These are phyloP conservation scores for Saraca asoca DNA, from an alignment of 331 rosid species.

Conservation along the genomic window DNA sequence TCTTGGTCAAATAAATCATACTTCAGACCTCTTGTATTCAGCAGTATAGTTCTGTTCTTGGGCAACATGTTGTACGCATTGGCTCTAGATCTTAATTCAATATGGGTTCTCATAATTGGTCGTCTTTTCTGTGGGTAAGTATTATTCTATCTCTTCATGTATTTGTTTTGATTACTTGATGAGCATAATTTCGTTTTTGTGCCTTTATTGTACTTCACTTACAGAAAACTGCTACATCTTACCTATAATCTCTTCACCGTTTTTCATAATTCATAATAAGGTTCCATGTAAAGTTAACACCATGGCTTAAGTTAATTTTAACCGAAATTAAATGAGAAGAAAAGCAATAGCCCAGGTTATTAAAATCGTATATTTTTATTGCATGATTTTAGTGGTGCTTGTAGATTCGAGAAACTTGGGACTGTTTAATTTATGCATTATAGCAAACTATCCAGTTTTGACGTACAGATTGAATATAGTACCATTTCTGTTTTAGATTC, in stretches of 20 bases:
- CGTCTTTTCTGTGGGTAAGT: conserved; percentile 95
- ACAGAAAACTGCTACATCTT: no score
- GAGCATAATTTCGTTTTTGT: neutral
- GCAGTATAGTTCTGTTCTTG: conserved; percentile 73
- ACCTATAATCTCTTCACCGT: no score
- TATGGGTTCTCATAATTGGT: conserved; percentile 84
- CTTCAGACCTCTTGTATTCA: conserved; percentile 91
- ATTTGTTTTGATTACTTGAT: conserved; percentile 13
- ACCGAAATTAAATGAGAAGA: no score
- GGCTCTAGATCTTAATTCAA: conserved; percentile 78
- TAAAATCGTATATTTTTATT: no score
- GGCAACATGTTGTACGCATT: conserved; percentile 80
- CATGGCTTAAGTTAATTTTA: no score
- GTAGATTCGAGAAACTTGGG: neutral
- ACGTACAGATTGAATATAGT: no score
- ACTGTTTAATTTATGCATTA: neutral
- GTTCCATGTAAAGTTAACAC: no score
- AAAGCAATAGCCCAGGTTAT: no score
- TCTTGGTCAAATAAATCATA: conserved; percentile 97
- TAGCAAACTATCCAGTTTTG: no score
- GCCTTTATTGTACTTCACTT: neutral
- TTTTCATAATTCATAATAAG: no score
- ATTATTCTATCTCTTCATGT: conserved; percentile 24
- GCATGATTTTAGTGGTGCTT: neutral
- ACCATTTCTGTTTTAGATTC: neutral